Percentiles rank a stretch among this genome's conserved stretches.
Conservation (phyloP, 768 basidiomycete genomes). For the Suillus alpinus region DNA sequence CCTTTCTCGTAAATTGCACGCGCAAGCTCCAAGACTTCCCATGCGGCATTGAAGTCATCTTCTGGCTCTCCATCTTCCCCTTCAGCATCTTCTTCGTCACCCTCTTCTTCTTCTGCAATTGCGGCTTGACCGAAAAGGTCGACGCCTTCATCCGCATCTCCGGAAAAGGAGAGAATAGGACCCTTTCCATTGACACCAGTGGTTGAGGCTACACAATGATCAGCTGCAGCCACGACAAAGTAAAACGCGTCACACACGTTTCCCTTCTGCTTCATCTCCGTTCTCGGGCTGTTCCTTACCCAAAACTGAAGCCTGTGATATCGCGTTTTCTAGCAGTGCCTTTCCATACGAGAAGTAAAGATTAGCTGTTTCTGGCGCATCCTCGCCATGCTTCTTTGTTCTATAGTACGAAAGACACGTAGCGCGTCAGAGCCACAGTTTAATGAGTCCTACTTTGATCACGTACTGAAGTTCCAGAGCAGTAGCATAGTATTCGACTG, state of each 20-base stretch:
- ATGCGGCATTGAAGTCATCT: conserved; percentile 97
- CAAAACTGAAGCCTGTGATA: conserved; percentile 80
- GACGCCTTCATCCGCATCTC: conserved; percentile 71
- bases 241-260: conserved; percentile 23
- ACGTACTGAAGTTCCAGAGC: conserved; percentile 84
- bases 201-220: conserved; percentile 24
- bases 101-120: conserved; percentile 50
- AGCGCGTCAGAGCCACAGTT: conserved; percentile 14
- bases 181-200: conserved; percentile 40
- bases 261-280: conserved; percentile 41
- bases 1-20: conserved; percentile 80
- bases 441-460: conserved; percentile 21
- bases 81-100: conserved; percentile 53
- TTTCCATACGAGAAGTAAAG: conserved; percentile 90
- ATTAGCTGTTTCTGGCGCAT: conserved; percentile 82
- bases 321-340: conserved; percentile 90
- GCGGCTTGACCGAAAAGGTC: conserved; percentile 63
- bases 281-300: conserved; percentile 79
- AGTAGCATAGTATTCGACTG: conserved; percentile 79
- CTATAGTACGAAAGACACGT: conserved; percentile 36
- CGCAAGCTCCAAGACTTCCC: conserved; percentile 96
- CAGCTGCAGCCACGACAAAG: background rate
- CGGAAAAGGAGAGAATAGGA: conserved; percentile 75
- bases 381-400: conserved; percentile 71
- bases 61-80: conserved; percentile 81